Base-by-base conservation (phyloP, 2,329 filamentous ascomycete species). In the Teratosphaeriaceae sp. region DNA sequence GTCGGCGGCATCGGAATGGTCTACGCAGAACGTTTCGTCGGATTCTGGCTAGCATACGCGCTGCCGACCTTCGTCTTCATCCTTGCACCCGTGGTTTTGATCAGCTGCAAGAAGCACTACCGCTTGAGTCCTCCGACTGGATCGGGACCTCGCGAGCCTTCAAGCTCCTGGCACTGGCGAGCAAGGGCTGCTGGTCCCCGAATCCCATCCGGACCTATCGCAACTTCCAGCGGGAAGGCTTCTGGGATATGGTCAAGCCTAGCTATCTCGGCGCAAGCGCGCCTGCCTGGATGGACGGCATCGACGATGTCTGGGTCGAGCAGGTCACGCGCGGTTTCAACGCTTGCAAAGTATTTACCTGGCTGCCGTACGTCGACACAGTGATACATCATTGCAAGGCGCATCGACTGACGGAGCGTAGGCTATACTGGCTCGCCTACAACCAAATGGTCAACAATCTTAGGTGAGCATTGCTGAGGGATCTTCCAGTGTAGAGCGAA, bases 261-360 rank as follows among this genome's bases (percentile, higher is more conserved):
- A 84, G 79, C 59, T 68, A 71, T 27, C 71, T 86, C 8, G 67
- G 73, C 29, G 63, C 62, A 1, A 60, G 72, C 49, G 79, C 80
- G 43, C 84, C 84, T 0, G 31, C 43, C 0, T 89, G 84, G 84
- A 88, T 89, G 82, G 50, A 48, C 30, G 84, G 80, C 0, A 89
- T 88, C 53, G 85, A 90, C 49, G 86, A 92, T 53, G 78, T 78
- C 41, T 92, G 85, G 84, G 85, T 88, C 33, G 81, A 85, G 3
- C 82, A 88, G 58, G 69, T 88, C 38, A 82, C 82, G 65, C 79
- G 80, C 37, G 75, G 76, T 13, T 62, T 80, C 35, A 59, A 71
- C 60, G 84, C 82, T 16, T 88, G 83, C 70, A 79, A 81, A 55
- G 81, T 86, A 43, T 85, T 86, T 44, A 49, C 66, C 30, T 71